These are phyloP conservation scores for Sporothrix mexicana DNA, from an alignment of 2,329 filamentous ascomycete genomes.

Conservation along the genomic window DNA sequence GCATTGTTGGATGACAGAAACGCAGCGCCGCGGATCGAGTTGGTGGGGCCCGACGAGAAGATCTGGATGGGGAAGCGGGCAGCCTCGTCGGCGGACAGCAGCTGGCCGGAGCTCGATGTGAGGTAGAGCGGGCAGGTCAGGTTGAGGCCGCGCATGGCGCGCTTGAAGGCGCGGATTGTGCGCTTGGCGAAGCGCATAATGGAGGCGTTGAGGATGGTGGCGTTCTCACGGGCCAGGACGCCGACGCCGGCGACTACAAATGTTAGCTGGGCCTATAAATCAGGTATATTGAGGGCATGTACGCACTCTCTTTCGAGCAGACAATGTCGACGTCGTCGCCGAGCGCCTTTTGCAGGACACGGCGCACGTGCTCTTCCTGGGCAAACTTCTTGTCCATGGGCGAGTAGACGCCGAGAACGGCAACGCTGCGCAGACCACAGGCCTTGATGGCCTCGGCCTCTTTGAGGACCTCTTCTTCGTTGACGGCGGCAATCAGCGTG, in stretches of 20 bases:
- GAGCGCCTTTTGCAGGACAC: constrained; percentile 55
- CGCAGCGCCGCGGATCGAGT: constrained; percentile 56
- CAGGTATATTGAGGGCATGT: not conserved
- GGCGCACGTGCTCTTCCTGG: constrained; percentile 59
- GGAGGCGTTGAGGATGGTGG: constrained; percentile 59
- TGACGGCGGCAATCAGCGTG: constrained; percentile 52
- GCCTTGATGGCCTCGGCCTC: constrained; percentile 39
- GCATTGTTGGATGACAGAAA: constrained; percentile 46
- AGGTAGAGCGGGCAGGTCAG: constrained; percentile 52
- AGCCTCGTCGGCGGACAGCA: constrained; percentile 51
- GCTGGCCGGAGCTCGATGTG: constrained; percentile 58
- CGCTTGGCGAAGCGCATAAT: constrained; percentile 54
- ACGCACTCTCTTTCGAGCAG: constrained; percentile 44
- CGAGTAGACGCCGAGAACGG: constrained; percentile 63
- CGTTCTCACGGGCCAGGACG: constrained; percentile 59
- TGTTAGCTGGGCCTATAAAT: not conserved
- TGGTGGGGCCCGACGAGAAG: constrained; percentile 47
- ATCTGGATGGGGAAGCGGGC: constrained; percentile 54
- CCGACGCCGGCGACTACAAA: constrained; percentile 43
- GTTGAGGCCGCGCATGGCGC: constrained; percentile 51
- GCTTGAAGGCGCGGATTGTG: constrained; percentile 53
- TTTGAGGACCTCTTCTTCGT: constrained; percentile 46
- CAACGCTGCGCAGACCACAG: constrained; percentile 50
- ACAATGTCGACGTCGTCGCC: constrained; percentile 43
- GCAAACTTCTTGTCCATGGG: constrained; percentile 60